Evolutionary conservation across 2,329 filamentous ascomycete species (phyloP), one percentile per base, ranked within the genome.

Genomic region (Juglanconis oblonga): DNA sequence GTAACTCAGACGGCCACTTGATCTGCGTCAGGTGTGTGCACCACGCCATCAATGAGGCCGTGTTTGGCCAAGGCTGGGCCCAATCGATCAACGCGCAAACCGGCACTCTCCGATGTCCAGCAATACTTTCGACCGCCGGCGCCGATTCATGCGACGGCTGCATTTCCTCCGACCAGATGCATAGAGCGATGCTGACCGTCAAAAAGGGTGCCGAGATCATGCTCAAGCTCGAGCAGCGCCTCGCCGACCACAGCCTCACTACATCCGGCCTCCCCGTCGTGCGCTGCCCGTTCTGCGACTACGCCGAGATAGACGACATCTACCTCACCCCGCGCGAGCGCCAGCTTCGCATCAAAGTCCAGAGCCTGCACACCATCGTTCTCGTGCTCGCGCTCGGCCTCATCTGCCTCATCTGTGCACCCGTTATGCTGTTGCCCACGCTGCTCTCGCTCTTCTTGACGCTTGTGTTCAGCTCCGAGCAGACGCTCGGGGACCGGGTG

Each of bases 31-130:
- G 85, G 50, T 98, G 95, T 73, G 87, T 98, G 54, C 88, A 88
- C 64, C 86, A 89, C 65, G 88, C 92, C 10, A 83, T 94, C 61
- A 89, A 88, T 53, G 94, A 98, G 71, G 92, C 93, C 2, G 78
- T 98, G 0, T 98, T 96, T 71, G 95, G 95, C 0, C 95, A 98
- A 72, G 91, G 91, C 55, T 97, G 94, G 91, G 84, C 86, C 53
- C 87, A 89, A 61, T 95, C 86, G 67, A 88, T 97, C 67, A 84
- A 95, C 69, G 74, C 85, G 33, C 81, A 87, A 61, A 85, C 81
- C 42, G 90, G 90, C 42, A 92, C 91, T 0, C 79, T 98, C 57
- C 86, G 85, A 62, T 98, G 95, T 71, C 83, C 96, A n/a, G 91
- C 93, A 1, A 87, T 91, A 0, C 83, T 88, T 54, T 52, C 56